Base-by-base conservation (phyloP, 2,329 filamentous ascomycete genomes). In the Fonsecaea nubica region DNA sequence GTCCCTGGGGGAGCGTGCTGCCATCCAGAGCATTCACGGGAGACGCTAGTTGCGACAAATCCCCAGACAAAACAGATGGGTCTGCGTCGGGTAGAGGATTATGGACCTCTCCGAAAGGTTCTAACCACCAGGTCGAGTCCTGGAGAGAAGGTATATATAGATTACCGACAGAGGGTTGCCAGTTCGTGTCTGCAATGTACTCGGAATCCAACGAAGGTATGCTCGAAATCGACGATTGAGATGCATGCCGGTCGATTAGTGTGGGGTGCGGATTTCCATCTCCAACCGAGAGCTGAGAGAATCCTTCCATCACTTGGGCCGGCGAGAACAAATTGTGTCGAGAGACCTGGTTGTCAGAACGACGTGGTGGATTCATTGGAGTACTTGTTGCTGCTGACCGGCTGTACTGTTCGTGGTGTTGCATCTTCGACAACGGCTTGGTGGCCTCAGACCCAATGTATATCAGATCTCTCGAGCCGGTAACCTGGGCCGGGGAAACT, bases 51-150 rank as follows among this genome's bases (percentile, higher is more conserved):
- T 55, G 30, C 52, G 52, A 55, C 13, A 30, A 36, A n/a, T 55
- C 33, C 21, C 30, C 52, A 12, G 21, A 12, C 1, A 21, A 12
- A 33, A 13, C 2, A 12, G 30, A 36, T 10, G 21, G 13, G 52
- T 36, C 52, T 55, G 30, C 52, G 6, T 36, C 33, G 25, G 15
- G 52, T n/a, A 4, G 52, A n/a, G 15, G 52, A n/a, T 35, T 6
- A 2, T 35, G 52, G 52, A 55, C 52, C 12, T 55, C 30, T 55
- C 30, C 52, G n/a, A 55, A 55, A 18, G 52, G 52, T 13, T 55
- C 52, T 21, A 55, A 36, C 52, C 52, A 55, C 52, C 52, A 55
- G 15, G 52, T 30, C 8, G 30, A 25, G 12, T 55, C 52, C 30
- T 55, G 52, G 6, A 50, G 45, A 21, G 18, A 50, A 9, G n/a